These are phyloP conservation scores for Boletus rubescentipes DNA, from an alignment of 768 basidiomycete species.

Conservation along the genomic window DNA sequence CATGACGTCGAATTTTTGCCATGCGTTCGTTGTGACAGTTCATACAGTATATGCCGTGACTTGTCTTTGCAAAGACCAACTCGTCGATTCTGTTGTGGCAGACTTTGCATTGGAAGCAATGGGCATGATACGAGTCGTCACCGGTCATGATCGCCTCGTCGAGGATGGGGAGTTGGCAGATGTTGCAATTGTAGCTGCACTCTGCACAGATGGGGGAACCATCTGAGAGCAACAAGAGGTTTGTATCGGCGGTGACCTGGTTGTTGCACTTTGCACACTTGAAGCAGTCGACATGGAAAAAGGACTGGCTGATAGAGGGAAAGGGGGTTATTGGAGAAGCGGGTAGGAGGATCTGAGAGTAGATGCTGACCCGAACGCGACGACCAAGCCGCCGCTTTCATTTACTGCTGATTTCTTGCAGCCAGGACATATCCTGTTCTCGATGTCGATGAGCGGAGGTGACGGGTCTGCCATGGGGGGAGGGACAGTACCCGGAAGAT, in stretches of 20 bases:
- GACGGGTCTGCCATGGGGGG: slow-evolving; percentile 19
- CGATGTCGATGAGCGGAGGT: slow-evolving; percentile 30
- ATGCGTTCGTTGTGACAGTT: slow-evolving; percentile 97
- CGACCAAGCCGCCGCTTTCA: slow-evolving; percentile 83
- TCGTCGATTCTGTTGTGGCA: slow-evolving; percentile 96
- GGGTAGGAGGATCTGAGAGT: background rate
- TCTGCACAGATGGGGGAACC: slow-evolving; percentile 95
- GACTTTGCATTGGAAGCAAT: slow-evolving; percentile 97
- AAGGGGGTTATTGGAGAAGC: slow-evolving; percentile 7
- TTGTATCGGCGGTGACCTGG: slow-evolving; percentile 94
- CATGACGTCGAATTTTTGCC: slow-evolving; percentile 86
- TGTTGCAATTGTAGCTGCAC: slow-evolving; percentile 94
- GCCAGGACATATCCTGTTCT: slow-evolving; percentile 74
- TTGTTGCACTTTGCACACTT: slow-evolving; percentile 95
- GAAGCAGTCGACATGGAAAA: slow-evolving; percentile 95
- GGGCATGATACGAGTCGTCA: slow-evolving; percentile 97
- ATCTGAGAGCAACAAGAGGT: slow-evolving; percentile 93
- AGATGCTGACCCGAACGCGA: slow-evolving; percentile 86
- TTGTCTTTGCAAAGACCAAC: slow-evolving; percentile 97
- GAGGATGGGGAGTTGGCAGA: slow-evolving; percentile 90
- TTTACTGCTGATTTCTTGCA: slow-evolving; percentile 80
- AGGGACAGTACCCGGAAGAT: no score
- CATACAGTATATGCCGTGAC: slow-evolving; percentile 99
- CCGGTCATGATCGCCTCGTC: slow-evolving; percentile 99
- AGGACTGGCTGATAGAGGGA: slow-evolving; percentile 64